These are phyloP conservation scores for Chiua virens DNA, from an alignment of 768 basidiomycete genomes.

Conservation along the genomic window DNA sequence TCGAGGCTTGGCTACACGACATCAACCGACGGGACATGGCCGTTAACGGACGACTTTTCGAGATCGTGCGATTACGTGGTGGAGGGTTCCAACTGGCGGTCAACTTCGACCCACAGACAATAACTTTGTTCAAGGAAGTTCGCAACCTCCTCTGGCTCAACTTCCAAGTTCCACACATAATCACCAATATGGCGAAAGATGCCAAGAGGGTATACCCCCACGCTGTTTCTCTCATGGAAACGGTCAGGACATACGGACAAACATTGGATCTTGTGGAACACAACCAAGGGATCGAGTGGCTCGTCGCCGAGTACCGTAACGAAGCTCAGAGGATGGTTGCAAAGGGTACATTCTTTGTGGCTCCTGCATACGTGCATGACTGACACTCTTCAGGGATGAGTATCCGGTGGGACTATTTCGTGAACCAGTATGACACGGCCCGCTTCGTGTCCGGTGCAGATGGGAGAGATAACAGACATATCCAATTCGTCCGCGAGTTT, in stretches of 20 bases:
- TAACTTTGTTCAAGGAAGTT: slow-evolving; percentile 98
- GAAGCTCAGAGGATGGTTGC: slow-evolving; percentile 92
- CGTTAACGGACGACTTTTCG: slow-evolving; percentile 89
- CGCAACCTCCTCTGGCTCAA: slow-evolving; percentile 94
- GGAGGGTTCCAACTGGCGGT: slow-evolving; percentile 87
- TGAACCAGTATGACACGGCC: slow-evolving; percentile 87
- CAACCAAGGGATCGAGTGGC: slow-evolving; percentile 89
- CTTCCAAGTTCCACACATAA: slow-evolving; percentile 93
- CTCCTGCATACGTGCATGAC: not conserved
- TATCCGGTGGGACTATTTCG: slow-evolving; percentile 95
- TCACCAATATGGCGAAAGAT: slow-evolving; percentile 96
- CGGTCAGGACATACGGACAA: slow-evolving; percentile 96
- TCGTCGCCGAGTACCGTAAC: slow-evolving; percentile 92
- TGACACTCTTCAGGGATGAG: slow-evolving; percentile 69
- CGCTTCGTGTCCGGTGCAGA: slow-evolving; percentile 75
- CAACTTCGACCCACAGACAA: slow-evolving; percentile 98
- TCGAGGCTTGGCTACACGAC: slow-evolving; percentile 95
- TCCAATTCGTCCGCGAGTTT: slow-evolving; percentile 93
- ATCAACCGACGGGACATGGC: slow-evolving; percentile 92
- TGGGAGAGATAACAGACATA: slow-evolving; percentile 81
- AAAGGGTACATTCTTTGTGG: slow-evolving; percentile 56
- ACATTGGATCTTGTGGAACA: slow-evolving; percentile 88
- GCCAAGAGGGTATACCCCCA: slow-evolving; percentile 98
- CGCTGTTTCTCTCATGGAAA: slow-evolving; percentile 98
- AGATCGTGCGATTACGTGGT: slow-evolving; percentile 75